phyloP scores from a whole-genome alignment of 441 rosid genomes.

The Hura crepitans region DNA sequence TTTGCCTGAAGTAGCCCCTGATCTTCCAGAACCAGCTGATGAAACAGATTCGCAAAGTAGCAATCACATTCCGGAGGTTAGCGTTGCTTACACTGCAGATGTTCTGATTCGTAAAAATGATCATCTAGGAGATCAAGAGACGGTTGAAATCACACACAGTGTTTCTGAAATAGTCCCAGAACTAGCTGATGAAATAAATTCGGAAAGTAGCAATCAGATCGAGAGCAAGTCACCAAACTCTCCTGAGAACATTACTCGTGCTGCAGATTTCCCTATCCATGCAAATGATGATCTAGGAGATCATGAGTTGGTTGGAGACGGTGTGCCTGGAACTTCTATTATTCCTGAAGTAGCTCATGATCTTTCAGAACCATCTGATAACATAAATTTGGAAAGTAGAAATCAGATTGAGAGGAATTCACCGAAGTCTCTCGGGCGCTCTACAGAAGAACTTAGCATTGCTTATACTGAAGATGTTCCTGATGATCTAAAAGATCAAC shows the following conservation, averaged over 20 bases:
- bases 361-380: slow-evolving; percentile 4
- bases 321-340: slow-evolving; percentile 4
- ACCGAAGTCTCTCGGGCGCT: too few relatives aligned
- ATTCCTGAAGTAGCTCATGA: background rate
- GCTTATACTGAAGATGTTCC: background rate
- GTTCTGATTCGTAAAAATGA: slow-evolving; percentile 15
- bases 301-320: slow-evolving; percentile 3
- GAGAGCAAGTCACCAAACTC: slow-evolving; percentile 13
- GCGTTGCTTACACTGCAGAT: slow-evolving; percentile 20
- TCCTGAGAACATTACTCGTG: background rate
- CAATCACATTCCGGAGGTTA: slow-evolving; percentile 24
- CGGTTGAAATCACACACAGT: background rate
- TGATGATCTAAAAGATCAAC: too few relatives aligned
- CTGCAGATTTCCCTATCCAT: slow-evolving; percentile 4
- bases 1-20: slow-evolving; percentile 9
- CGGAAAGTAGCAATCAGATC: slow-evolving; percentile 14
- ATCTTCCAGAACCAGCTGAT: slow-evolving; percentile 11
- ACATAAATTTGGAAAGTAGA: background rate
- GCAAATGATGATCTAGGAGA: too few relatives aligned
- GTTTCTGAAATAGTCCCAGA: slow-evolving; percentile 10
- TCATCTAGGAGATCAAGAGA: slow-evolving; percentile 5
- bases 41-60: slow-evolving; percentile 23
- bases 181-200: slow-evolving; percentile 23
- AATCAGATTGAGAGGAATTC: background rate
- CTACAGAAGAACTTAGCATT: too few relatives aligned